Conservation (phyloP, 192 early-diverging fungal species). For the Linnemannia exigua region DNA sequence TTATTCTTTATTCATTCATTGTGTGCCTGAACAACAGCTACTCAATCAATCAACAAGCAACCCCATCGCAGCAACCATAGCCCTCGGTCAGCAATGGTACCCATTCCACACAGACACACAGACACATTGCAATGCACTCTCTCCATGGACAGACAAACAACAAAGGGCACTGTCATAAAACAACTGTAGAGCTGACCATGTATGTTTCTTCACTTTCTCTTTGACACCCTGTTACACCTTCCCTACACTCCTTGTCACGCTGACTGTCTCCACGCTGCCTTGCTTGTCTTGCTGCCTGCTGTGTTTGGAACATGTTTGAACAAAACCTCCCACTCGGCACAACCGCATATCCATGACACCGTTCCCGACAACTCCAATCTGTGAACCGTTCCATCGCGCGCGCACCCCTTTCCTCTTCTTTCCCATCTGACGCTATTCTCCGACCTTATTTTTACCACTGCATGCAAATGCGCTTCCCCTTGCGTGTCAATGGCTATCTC, state of each 20-base stretch:
- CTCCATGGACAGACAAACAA: not conserved
- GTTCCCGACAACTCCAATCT: conserved; percentile 9
- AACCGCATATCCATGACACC: conserved; percentile 17
- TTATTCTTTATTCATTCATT: not conserved
- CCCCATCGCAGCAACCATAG: not conserved
- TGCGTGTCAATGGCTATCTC: not conserved
- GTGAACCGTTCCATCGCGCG: not conserved
- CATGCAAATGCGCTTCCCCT: not conserved
- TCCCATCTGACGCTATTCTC: not conserved
- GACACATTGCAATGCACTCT: not conserved
- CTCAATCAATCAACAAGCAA: not conserved
- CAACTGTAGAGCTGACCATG: not conserved
- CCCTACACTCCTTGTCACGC: not conserved
- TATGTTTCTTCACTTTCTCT: not conserved
- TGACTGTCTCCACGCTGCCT: not conserved
- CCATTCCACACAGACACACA: not conserved
- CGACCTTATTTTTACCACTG: not conserved
- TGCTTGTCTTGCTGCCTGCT: not conserved
- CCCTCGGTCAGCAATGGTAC: not conserved
- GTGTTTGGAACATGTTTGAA: not conserved
- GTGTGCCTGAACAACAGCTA: not conserved
- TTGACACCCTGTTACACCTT: not conserved
- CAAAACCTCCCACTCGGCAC: not conserved
- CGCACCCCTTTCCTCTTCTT: not conserved
- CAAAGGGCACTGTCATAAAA: too few species aligned